Evolutionary conservation across 176 grass and related monocot genomes (phyloP), one percentile per base, ranked within the genome.

Genomic region (Carex littledalei): DNA sequence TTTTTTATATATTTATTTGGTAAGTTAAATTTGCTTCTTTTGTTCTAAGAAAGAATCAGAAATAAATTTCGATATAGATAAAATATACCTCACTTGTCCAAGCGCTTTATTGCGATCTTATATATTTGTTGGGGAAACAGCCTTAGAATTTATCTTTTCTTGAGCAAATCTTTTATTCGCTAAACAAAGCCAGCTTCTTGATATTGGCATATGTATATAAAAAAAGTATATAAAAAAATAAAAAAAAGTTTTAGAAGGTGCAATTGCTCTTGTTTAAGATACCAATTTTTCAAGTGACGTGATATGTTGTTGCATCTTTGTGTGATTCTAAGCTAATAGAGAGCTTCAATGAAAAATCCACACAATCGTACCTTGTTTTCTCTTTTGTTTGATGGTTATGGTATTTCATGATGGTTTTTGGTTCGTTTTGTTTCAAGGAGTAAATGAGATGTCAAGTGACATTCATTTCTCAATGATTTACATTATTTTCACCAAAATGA

Each of bases 61-160:
- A 74, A 52, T 74, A 74, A 74, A 52, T 52, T 50, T 74, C 24
- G 43, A 10, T 52, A 74, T 50, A 73, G 69, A 73, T 52, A 74
- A 50, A 52, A 49, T 31, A 67, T 52, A 50, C 70, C n/a, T 74
- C 43, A 43, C 18, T 16, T 49, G n/a, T 3, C 41, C 41, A 49
- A 21, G 69, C 39, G 70, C 41, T 14, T 50, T 50, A 74, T 52
- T 13, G 70, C 17, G 22, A 52, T 49, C 34, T 43, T 18, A 16
- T 10, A 43, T 45, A 43, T 43, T 71, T 71, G 16, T 71, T 71
- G 67, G 37, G 8, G 3, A 71, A 70, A n/a, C 8, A 71, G 9
- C 18, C 41, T 50, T 50, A 18, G 21, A 21, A 49, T 49, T 49
- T 73, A 18, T 73, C 8, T 13, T 67, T 73, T 22, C n/a, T 65